phyloP scores from a whole-genome alignment of 1,284 basidiomycete species.

The Cronartium quercuum region DNA sequence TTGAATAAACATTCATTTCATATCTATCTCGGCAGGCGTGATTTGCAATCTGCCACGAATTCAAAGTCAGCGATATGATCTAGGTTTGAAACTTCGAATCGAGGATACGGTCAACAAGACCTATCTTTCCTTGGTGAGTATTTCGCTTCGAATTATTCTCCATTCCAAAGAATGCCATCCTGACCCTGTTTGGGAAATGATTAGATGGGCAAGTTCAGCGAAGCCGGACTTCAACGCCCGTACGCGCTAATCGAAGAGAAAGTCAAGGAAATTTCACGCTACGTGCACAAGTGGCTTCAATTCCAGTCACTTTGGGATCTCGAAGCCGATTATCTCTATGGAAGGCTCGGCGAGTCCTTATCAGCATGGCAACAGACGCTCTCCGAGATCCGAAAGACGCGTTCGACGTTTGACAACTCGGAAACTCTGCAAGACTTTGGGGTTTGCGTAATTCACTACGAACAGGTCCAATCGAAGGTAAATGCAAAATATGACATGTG shows the following conservation, averaged over 20 bases:
- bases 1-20: not conserved
- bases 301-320: constrained; percentile 99
- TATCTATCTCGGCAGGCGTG: constrained; percentile 56
- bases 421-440: constrained; percentile 83
- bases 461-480: constrained; percentile 92
- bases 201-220: constrained; percentile 69
- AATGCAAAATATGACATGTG: constrained; percentile 98
- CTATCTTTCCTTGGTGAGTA: constrained; percentile 71
- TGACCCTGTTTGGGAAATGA: not conserved
- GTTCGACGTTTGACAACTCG: constrained; percentile 92
- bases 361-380: constrained; percentile 86
- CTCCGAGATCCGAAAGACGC: constrained; percentile 90
- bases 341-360: constrained; percentile 84
- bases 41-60: constrained; percentile 83
- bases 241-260: constrained; percentile 83
- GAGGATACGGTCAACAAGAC: constrained; percentile 40
- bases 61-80: constrained; percentile 91
- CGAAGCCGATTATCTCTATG: constrained; percentile 92
- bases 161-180: too few species aligned
- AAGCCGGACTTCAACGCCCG: constrained; percentile 69
- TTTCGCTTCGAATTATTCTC: not conserved
- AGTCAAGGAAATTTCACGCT: constrained; percentile 74
- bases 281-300: constrained; percentile 94
- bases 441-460: constrained; percentile 90
- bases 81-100: constrained; percentile 63